Evolutionary conservation across 176 grass and related monocot genomes (phyloP).

Genomic region (Avena eriantha): DNA sequence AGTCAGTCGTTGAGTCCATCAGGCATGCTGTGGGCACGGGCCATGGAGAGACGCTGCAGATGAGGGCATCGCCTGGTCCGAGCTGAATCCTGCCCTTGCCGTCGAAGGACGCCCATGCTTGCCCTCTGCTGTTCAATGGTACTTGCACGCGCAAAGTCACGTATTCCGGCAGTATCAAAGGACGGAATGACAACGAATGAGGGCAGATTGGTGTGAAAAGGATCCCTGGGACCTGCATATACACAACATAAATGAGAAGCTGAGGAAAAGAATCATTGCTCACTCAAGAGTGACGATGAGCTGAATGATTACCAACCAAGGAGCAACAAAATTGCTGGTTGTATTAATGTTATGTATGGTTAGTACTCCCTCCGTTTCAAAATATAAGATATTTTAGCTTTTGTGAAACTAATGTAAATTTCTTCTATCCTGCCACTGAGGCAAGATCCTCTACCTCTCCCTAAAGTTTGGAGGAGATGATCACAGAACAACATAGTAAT

Average conservation of each 20-base stretch:
- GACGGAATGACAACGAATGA: constrained; percentile 73
- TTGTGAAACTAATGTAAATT: no score
- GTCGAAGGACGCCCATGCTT: constrained; percentile 84
- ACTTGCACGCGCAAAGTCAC: constrained; percentile 71
- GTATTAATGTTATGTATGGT: constrained; percentile 1
- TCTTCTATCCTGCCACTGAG: neutral
- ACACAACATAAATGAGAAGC: constrained; percentile 1
- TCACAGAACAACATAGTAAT: neutral
- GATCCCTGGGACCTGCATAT: constrained; percentile 70
- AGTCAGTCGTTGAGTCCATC: constrained; percentile 70
- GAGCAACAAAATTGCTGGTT: constrained; percentile 5
- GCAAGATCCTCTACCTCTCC: neutral
- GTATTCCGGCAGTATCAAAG: constrained; percentile 70
- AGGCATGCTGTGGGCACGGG: constrained; percentile 74
- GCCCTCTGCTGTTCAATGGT: constrained; percentile 75
- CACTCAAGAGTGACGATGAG: neutral
- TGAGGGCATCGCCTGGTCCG: constrained; percentile 64
- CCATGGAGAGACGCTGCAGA: constrained; percentile 74
- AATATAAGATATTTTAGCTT: neutral
- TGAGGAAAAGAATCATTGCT: neutral
- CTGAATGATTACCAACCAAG: neutral
- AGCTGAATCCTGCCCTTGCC: constrained; percentile 79
- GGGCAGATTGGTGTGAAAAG: constrained; percentile 91
- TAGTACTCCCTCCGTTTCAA: neutral
- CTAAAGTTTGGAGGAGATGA: neutral